Conservation (phyloP, 768 basidiomycete genomes). For the Candolleomyces efflorescens region DNA sequence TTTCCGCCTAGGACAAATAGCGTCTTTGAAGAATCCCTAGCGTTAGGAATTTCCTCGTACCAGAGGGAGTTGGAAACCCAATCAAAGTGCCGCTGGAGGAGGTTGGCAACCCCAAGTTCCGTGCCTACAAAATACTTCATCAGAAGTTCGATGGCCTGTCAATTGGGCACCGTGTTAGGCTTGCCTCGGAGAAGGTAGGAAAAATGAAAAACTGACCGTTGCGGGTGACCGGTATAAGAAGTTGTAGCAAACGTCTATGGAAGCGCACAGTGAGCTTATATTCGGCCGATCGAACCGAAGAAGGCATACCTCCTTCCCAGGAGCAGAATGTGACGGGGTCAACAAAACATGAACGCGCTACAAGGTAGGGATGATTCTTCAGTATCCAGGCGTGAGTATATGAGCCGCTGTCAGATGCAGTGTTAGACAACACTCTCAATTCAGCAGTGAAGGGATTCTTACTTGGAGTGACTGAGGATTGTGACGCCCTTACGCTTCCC, state of each 20-base stretch:
- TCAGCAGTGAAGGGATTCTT: conserved; percentile 16
- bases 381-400: conserved; percentile 89
- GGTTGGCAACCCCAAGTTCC: conserved; percentile 85
- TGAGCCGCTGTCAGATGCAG: conserved; percentile 49
- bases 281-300: not conserved
- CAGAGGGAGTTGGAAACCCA: conserved; percentile 88
- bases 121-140: conserved; percentile 86
- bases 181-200: conserved; percentile 3
- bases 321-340: conserved; percentile 89
- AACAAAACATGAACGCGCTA: conserved; percentile 79
- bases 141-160: conserved; percentile 69
- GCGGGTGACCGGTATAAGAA: conserved; percentile 74
- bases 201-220: conserved; percentile 42
- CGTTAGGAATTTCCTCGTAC: conserved; percentile 86
- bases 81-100: conserved; percentile 78
- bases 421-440: conserved; percentile 1
- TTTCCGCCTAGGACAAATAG: conserved; percentile 79
- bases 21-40: conserved; percentile 58
- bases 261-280: too few species aligned
- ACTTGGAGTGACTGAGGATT: conserved; percentile 89
- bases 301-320: conserved; percentile 79
- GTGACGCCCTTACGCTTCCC: conserved; percentile 52
- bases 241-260: conserved; percentile 81
- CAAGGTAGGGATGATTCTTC: conserved; percentile 67
- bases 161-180: not conserved